Conservation (phyloP, 257 asterid species). For the Primulina eburnea region DNA sequence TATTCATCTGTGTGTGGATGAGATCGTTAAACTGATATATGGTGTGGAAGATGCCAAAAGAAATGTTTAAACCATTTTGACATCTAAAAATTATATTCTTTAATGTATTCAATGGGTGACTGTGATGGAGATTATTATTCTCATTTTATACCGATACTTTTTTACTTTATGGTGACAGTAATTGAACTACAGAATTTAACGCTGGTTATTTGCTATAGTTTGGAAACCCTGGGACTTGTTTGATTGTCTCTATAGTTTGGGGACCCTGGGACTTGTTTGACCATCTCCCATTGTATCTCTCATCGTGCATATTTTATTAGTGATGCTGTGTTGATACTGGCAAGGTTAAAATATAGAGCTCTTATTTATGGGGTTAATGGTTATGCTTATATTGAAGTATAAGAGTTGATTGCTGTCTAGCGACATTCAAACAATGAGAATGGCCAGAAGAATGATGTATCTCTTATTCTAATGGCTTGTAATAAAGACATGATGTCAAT, state of each 20-base stretch:
- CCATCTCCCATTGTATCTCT: not conserved
- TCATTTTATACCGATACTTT: not conserved
- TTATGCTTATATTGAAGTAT: too few species aligned
- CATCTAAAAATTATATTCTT: not conserved
- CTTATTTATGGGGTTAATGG: not conserved
- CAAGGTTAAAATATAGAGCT: not conserved
- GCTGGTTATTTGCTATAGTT: not conserved
- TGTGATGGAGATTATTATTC: not conserved
- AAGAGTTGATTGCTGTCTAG: not conserved
- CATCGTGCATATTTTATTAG: not conserved
- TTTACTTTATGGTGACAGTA: not conserved
- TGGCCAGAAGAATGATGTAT: not conserved
- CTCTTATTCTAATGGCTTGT: not conserved
- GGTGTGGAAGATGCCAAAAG: not conserved
- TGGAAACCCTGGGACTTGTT: too few species aligned
- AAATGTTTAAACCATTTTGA: not conserved
- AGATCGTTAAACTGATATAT: conserved; percentile 2
- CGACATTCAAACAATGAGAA: not conserved
- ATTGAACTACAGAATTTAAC: too few species aligned
- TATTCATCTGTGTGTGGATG: not conserved
- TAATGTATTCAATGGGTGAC: not conserved
- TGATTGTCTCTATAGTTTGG: not conserved
- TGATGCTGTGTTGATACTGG: not conserved
- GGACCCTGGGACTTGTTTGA: not conserved
- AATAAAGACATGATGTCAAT: not conserved